Evolutionary conservation across 2,329 filamentous ascomycete species (phyloP), one percentile per base, ranked within the genome.

Genomic region (Teratosphaeria zuluensis): DNA sequence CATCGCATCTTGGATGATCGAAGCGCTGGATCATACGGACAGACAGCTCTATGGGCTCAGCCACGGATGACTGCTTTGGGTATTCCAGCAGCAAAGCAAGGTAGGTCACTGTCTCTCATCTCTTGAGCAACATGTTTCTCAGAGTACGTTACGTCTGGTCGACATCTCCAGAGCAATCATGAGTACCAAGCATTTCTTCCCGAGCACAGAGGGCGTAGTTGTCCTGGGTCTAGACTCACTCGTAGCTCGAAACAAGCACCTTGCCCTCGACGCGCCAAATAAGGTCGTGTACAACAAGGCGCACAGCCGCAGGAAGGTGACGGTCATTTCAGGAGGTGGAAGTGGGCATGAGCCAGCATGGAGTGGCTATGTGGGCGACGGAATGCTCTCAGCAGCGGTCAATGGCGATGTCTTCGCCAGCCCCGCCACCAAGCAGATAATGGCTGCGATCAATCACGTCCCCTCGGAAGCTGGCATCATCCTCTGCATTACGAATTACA

Each of bases 151-250:
- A 4, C 52, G 28, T 51, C 52, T 51, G 9, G 12, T 55, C 16
- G 28, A 55, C 11, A 21, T 12, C 19, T 30, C 24, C 46, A 28
- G 21, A 59, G 35, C 54, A 35, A 72, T 42, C 52, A 81, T 81
- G 79, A 80, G 78, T 35, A 74, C 76, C 30, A 82, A 81, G 69
- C 79, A 81, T 66, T 82, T 81, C 70, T 82, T 81, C 61, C 73
- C 76, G 33, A 74, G 74, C 56, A 78, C 78, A 19, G 74, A 77
- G 60, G 78, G 78, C 58, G 74, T 81, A 16, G 78, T 81, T 0
- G 70, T 77, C n/a, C 73, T 76, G 55, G 76, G 76, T 51, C 73
- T 81, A 24, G 74, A 75, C 52, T 77, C 76, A 4, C 69, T 81
- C 21, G 74, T 78, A 32, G 68, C 75, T 2, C 70, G 77, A 7